These are phyloP conservation scores for Pouteria campechiana DNA, from an alignment of 179 eudicot species.

Conservation along the genomic window DNA sequence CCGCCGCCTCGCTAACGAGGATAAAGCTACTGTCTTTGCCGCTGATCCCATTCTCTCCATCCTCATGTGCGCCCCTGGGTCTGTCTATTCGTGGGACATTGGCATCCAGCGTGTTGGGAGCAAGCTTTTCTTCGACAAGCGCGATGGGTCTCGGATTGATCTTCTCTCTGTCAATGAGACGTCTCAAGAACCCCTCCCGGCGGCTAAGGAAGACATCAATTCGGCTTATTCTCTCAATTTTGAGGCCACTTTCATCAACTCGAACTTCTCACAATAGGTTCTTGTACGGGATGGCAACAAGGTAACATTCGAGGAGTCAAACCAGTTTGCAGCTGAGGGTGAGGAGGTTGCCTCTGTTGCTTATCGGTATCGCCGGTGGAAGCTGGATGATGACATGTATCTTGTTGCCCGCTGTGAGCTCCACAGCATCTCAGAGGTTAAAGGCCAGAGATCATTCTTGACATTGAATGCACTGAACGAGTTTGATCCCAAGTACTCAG, in stretches of 20 bases:
- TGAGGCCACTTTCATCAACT: slow-evolving; percentile 91
- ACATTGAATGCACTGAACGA: slow-evolving; percentile 88
- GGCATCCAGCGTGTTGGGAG: slow-evolving; percentile 89
- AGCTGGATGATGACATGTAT: slow-evolving; percentile 62
- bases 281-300: slow-evolving; percentile 66
- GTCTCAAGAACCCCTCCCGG: slow-evolving; percentile 85
- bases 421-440: slow-evolving; percentile 63
- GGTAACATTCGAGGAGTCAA: slow-evolving; percentile 73
- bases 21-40: slow-evolving; percentile 89
- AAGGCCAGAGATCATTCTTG: slow-evolving; percentile 52
- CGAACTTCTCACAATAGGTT: slow-evolving; percentile 91
- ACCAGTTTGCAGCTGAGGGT: slow-evolving; percentile 85
- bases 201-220: slow-evolving; percentile 80
- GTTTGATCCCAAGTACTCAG: slow-evolving; percentile 86
- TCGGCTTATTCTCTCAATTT: slow-evolving; percentile 70
- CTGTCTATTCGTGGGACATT: slow-evolving; percentile 93
- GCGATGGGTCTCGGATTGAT: slow-evolving; percentile 88
- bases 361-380: slow-evolving; percentile 89
- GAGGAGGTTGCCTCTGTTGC: slow-evolving; percentile 91
- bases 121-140: slow-evolving; percentile 78
- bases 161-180: slow-evolving; percentile 73
- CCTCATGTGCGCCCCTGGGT: slow-evolving; percentile 78
- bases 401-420: slow-evolving; percentile 82
- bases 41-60: slow-evolving; percentile 70
- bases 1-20: slow-evolving; percentile 83